Conservation (phyloP, 2,329 filamentous ascomycete genomes). For the Hypoxylon sp. region DNA sequence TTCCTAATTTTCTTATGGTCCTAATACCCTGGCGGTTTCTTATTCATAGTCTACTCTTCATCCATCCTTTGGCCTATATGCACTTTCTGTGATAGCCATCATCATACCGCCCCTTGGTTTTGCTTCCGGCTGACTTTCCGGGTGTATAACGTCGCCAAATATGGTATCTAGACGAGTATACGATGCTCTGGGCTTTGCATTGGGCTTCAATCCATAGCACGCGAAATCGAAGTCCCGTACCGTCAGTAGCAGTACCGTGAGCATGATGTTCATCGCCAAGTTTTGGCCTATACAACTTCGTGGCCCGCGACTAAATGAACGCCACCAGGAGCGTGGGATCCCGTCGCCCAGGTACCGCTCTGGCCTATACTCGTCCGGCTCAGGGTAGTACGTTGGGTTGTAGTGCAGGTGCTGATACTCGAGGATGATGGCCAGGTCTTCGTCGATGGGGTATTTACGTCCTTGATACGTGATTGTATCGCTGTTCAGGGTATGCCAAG, state of each 20-base stretch:
- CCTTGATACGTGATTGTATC: constrained; percentile 5
- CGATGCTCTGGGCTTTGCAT: constrained; percentile 4
- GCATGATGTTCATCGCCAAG: constrained; percentile 41
- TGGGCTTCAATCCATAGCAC: neutral
- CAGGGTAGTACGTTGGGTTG: constrained; percentile 7
- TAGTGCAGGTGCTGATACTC: constrained; percentile 9
- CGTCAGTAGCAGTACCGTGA: constrained; percentile 39
- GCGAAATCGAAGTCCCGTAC: constrained; percentile 38
- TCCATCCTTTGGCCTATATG: neutral
- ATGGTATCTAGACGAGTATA: constrained; percentile 9
- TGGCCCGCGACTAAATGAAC: constrained; percentile 47
- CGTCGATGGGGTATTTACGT: constrained; percentile 2
- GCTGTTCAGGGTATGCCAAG: too few relatives aligned
- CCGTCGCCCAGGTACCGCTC: constrained; percentile 23
- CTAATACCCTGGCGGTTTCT: too few relatives aligned
- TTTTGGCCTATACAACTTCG: constrained; percentile 45
- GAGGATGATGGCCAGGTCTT: constrained; percentile 1
- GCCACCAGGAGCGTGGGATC: constrained; percentile 37
- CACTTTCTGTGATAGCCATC: constrained; percentile 5
- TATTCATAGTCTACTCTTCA: too few relatives aligned
- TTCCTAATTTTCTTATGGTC: too few relatives aligned
- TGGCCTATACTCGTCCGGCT: constrained; percentile 9
- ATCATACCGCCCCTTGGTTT: constrained; percentile 13
- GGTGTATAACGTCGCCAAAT: constrained; percentile 9
- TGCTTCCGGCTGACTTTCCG: constrained; percentile 2